Base-by-base conservation (phyloP, 495 filamentous ascomycete species). In the Penicillium odoratum region DNA sequence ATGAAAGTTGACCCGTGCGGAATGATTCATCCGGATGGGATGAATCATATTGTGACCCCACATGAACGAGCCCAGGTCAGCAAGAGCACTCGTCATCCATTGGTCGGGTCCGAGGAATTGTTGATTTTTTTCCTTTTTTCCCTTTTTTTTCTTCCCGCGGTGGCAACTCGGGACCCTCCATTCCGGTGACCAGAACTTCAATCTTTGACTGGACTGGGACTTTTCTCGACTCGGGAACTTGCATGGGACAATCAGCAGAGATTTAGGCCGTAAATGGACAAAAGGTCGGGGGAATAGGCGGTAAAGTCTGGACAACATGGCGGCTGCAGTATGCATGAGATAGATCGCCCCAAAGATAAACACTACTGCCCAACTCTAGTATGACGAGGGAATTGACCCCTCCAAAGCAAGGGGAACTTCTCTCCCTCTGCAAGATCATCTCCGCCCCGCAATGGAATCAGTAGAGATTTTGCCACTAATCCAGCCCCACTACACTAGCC, bases 1-100 rank as follows among this genome's bases (percentile, higher is more conserved):
- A 8, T 13, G 5, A n/a, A 31, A 31, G 36, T 34, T 66, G 60
- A 58, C 56, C 60, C 56, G 56, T 63, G 58, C 63, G 51, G 21
- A 33, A 59, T 66, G 66, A 69, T 61, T 66, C 63, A 66, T 66
- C 38, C 48, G 11, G 31, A 59, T 49, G 30, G 50, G 57, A 67
- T 67, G 66, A 67, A 67, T 69, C 66, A 68, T 63, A 57, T 64
- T 68, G 53, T 62, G 59, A 58, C 45, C 50, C 51, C 28, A 45
- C 40, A 11, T 11, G 48, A 31, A 9, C 3, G 1, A 21, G 29
- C 13, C 26, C 30, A 51, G n/a, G 16, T 34, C 34, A 28, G 18
- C 10, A 47, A 38, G 26, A n/a, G 49, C 16, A 31, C 34, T 40
- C 28, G 7, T 29, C 18, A 29, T 26, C 49, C 26, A 63, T 63